Evolutionary conservation across 441 rosid species (phyloP), one percentile per base, ranked within the genome.

Genomic region (Geranium incanum): DNA sequence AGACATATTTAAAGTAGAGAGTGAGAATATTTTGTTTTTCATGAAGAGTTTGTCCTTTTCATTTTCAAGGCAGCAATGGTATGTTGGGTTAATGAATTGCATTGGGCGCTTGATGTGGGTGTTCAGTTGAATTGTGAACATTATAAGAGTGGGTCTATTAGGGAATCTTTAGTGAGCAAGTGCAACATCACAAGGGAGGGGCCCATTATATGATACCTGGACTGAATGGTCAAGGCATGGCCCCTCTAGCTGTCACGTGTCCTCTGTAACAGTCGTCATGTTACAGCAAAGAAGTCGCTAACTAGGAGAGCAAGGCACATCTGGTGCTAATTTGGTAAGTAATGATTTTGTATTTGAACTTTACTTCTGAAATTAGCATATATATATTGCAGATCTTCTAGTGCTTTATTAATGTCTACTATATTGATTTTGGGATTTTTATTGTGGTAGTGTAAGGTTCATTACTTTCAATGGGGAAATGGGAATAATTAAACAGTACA

Each of bases 131-230:
- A 50, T 50, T 12, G 4, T 12, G 59, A n/a, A 50, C 59, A 18
- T 50, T 50, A 6, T 4, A 50, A 3, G 2, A 50, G 15, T 50
- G 59, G 59, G 59, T 18, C 59, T 18, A 13, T 18, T 60, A 16
- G 16, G 65, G 4, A 33, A 67, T 68, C 12, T 3, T 28, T 59
- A 55, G 37, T 50, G 37, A 55, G 67, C 64, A 16, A 65, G 37
- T 36, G 67, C 64, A 16, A 65, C 12, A 9, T 7, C 48, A 63
- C 66, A 50, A 8, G 57, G 39, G 76, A 39, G 60, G 67, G 38
- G 21, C 21, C 66, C 3, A 67, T 72, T 72, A 7, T 48, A 43
- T 12, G 45, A 48, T 67, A n/a, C 65, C 48, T 65, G 6, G 41
- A 4, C 33, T 28, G 33, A 28, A 28, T 28, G 33, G 0, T 8